Conservation (phyloP, 257 asterid genomes). For the Apocynum venetum region DNA sequence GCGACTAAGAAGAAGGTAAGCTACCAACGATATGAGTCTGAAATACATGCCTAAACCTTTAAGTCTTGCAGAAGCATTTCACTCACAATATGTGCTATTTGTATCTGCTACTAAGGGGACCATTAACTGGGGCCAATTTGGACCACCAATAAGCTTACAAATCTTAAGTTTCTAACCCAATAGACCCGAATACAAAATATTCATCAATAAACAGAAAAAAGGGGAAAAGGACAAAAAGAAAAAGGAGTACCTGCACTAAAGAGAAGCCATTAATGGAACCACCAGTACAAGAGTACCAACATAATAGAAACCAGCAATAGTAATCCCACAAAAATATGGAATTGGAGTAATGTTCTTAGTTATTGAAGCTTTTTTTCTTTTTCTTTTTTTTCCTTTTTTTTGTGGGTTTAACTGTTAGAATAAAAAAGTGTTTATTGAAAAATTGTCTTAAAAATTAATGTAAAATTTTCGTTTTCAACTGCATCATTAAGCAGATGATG, state of each 20-base stretch:
- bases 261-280: conserved; percentile 94
- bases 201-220: neutral
- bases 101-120: too few species aligned
- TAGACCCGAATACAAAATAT: neutral
- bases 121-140: neutral
- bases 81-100: too few species aligned
- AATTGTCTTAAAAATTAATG: too few species aligned
- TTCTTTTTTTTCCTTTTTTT: too few species aligned
- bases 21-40: neutral
- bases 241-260: conserved; percentile 72
- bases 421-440: too few species aligned
- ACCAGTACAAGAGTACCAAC: conserved; percentile 95
- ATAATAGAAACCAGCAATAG: conserved; percentile 97
- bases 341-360: neutral
- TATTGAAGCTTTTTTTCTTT: too few species aligned
- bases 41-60: neutral
- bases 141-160: neutral
- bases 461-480: too few species aligned
- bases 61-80: too few species aligned
- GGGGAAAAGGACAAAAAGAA: neutral
- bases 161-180: too few species aligned
- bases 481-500: neutral
- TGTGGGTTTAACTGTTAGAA: too few species aligned
- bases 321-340: conserved; percentile 53
- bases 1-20: neutral